phyloP scores from a whole-genome alignment of 306 rosid genomes.

The Senna siamea region DNA sequence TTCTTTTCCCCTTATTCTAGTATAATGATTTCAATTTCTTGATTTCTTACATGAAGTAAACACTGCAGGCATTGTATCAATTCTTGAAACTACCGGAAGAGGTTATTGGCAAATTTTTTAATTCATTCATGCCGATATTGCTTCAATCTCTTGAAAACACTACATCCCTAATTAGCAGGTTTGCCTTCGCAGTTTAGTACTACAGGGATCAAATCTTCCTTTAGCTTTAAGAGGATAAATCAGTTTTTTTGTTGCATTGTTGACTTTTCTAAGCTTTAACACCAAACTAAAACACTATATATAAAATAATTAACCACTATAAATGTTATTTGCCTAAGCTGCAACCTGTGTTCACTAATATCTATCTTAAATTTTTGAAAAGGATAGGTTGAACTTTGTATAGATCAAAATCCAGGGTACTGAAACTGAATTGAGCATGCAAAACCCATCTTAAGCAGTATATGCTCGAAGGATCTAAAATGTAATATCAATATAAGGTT shows the following conservation, averaged over 20 bases:
- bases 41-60: background rate
- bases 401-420: background rate
- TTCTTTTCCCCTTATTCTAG: background rate
- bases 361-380: background rate
- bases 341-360: background rate
- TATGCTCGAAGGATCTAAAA: background rate
- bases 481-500: background rate
- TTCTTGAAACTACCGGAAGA: constrained; percentile 24
- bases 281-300: too few relatives aligned
- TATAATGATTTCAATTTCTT: background rate
- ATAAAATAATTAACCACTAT: too few relatives aligned
- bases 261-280: background rate
- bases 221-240: background rate
- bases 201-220: background rate
- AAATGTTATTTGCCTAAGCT: background rate
- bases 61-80: constrained; percentile 38
- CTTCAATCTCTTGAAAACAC: constrained; percentile 9
- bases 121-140: constrained; percentile 14
- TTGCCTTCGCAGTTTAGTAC: constrained; percentile 3
- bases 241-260: background rate
- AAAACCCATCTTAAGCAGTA: background rate
- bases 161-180: constrained; percentile 4
- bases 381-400: background rate
- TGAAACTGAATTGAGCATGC: background rate
- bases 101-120: background rate